Percentiles rank a stretch among this genome's conserved stretches.
Conservation (phyloP, 1,284 basidiomycete species). For the Athelia psychrophila region DNA sequence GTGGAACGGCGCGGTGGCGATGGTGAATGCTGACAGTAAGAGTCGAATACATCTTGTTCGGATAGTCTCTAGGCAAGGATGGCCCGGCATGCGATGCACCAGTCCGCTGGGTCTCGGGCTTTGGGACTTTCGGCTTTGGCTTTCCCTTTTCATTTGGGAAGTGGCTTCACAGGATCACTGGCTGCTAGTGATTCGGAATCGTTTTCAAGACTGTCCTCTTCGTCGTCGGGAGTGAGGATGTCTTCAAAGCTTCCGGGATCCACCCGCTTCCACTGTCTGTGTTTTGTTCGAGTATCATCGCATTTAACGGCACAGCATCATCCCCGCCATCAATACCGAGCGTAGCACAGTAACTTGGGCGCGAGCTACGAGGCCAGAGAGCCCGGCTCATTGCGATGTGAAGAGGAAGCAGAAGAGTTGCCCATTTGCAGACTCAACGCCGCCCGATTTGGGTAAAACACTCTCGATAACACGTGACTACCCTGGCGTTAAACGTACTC, state of each 20-base stretch:
- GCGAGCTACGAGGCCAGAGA: conserved; percentile 31
- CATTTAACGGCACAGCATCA: conserved; percentile 22
- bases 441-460: too few relatives aligned
- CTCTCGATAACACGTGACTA: too few relatives aligned
- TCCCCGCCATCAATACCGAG: conserved; percentile 10
- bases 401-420: too few relatives aligned
- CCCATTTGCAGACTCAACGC: too few relatives aligned
- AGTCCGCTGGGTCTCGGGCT: conserved; percentile 19
- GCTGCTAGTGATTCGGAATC: conserved; percentile 16
- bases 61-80: conserved; percentile 27
- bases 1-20: conserved; percentile 61
- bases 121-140: conserved; percentile 8
- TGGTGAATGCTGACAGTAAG: conserved; percentile 63
- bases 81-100: conserved; percentile 14
- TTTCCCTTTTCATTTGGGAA: conserved; percentile 1
- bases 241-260: conserved; percentile 14
- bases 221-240: conserved; percentile 21
- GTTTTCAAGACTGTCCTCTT: conserved; percentile 17
- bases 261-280: conserved; percentile 35
- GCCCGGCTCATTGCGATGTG: conserved; percentile 26
- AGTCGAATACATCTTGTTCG: conserved; percentile 48
- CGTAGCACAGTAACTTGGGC: conserved; percentile 29
- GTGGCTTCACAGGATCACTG: background rate
- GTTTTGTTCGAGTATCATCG: conserved; percentile 17
- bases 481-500: too few relatives aligned